Evolutionary conservation across 805 yeast species (phyloP).

Genomic region (Wickerhamiella lipophila): DNA sequence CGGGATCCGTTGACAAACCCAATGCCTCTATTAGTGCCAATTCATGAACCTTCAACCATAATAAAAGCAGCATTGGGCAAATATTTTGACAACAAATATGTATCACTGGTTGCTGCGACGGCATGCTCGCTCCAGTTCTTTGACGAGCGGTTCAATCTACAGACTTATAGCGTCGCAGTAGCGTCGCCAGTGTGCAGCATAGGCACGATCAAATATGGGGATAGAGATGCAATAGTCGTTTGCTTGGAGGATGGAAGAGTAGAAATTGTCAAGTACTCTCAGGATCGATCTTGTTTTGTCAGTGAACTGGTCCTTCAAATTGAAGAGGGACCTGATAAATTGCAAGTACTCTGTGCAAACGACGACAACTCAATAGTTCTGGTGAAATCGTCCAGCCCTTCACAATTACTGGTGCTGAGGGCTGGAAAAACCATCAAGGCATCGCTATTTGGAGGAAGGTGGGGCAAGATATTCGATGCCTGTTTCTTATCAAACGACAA

Average conservation of each 20-base stretch:
- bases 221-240: not conserved
- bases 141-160: not conserved
- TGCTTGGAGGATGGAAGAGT: not conserved
- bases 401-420: slow-evolving; percentile 2
- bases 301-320: not conserved
- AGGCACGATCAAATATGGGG: not conserved
- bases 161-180: not conserved
- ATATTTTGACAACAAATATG: not conserved
- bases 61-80: not conserved
- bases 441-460: not conserved
- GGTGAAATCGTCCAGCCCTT: not conserved
- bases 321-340: not conserved
- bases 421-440: not conserved
- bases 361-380: not conserved
- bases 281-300: not conserved
- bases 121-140: not conserved
- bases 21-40: slow-evolving; percentile 10
- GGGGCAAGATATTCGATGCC: slow-evolving; percentile 8
- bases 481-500: not conserved
- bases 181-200: slow-evolving; percentile 1
- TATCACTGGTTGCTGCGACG: not conserved
- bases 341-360: slow-evolving; percentile 6
- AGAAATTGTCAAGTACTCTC: not conserved
- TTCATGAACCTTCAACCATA: slow-evolving; percentile 2
- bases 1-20: not conserved